phyloP scores from a whole-genome alignment of 306 rosid genomes.

The Castanopsis chinensis region DNA sequence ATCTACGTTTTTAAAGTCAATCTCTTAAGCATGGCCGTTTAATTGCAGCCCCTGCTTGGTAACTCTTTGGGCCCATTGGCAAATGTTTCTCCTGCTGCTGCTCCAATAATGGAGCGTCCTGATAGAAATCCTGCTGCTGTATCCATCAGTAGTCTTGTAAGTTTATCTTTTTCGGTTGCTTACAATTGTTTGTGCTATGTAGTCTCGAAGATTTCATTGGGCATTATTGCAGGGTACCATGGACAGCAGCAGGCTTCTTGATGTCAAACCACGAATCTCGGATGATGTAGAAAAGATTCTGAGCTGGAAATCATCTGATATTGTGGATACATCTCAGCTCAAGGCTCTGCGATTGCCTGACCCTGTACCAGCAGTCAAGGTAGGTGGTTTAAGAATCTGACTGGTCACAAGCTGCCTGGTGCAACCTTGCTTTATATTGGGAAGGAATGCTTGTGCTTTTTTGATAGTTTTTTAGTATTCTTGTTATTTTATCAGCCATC shows the following conservation, averaged over 20 bases:
- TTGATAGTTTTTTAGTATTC: not conserved
- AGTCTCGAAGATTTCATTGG: not conserved
- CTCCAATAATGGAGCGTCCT: constrained; percentile 31
- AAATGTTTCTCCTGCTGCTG: constrained; percentile 27
- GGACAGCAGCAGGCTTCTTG: constrained; percentile 44
- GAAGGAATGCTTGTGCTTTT: not conserved
- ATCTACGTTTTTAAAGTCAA: not conserved
- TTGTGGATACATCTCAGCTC: constrained; percentile 37
- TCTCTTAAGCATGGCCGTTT: not conserved
- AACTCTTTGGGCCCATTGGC: constrained; percentile 38
- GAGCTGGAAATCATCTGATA: constrained; percentile 41
- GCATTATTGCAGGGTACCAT: constrained; percentile 27
- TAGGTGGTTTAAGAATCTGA: constrained; percentile 10
- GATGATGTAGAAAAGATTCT: constrained; percentile 36
- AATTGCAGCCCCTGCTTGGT: constrained; percentile 41
- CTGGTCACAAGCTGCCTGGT: not conserved
- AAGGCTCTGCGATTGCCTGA: constrained; percentile 39
- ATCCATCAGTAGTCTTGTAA: constrained; percentile 37
- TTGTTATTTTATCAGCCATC: not conserved
- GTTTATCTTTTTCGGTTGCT: constrained; percentile 11
- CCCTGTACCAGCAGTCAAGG: constrained; percentile 37
- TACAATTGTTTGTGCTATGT: not conserved
- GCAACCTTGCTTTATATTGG: not conserved
- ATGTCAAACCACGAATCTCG: constrained; percentile 42
- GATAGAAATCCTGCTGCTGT: constrained; percentile 39